Evolutionary conservation across 1,284 basidiomycete genomes (phyloP).

Genomic region (Puccinia hordei): DNA sequence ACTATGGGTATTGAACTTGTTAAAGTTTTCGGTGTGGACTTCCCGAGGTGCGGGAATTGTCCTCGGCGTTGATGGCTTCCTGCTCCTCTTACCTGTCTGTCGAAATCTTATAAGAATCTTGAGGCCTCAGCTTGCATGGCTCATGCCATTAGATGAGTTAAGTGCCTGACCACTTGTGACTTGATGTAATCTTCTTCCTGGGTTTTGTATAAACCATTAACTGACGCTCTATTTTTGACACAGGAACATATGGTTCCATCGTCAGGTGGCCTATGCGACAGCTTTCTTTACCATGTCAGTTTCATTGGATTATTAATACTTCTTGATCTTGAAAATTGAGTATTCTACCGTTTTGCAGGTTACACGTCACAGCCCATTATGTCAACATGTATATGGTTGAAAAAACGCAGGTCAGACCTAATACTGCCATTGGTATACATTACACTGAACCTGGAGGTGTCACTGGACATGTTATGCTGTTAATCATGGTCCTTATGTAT

Average conservation of each 20-base stretch:
- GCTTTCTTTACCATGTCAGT: conserved; percentile 44
- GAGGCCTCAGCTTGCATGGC: conserved; percentile 37
- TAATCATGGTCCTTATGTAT: conserved; percentile 73
- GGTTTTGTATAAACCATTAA: background rate
- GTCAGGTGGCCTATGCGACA: conserved; percentile 44
- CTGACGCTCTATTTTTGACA: background rate
- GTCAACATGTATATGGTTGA: conserved; percentile 49
- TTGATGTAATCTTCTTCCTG: background rate
- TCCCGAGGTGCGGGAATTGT: conserved; percentile 45
- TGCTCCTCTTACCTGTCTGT: conserved; percentile 38
- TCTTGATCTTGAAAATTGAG: background rate
- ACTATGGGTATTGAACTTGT: conserved; percentile 42
- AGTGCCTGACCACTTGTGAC: conserved; percentile 3
- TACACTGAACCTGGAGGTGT: conserved; percentile 66
- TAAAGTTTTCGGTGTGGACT: conserved; percentile 44
- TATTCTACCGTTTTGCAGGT: background rate
- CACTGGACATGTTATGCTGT: conserved; percentile 72
- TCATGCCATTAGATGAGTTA: conserved; percentile 50
- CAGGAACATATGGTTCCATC: conserved; percentile 50
- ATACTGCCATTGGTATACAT: conserved; percentile 46
- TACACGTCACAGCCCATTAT: conserved; percentile 50
- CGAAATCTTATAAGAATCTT: conserved; percentile 42
- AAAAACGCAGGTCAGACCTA: conserved; percentile 45
- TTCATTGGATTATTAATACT: background rate
- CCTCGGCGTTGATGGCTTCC: conserved; percentile 40